phyloP scores from a whole-genome alignment of 2,329 filamentous ascomycete genomes.

The Fonsecaea pedrosoi region DNA sequence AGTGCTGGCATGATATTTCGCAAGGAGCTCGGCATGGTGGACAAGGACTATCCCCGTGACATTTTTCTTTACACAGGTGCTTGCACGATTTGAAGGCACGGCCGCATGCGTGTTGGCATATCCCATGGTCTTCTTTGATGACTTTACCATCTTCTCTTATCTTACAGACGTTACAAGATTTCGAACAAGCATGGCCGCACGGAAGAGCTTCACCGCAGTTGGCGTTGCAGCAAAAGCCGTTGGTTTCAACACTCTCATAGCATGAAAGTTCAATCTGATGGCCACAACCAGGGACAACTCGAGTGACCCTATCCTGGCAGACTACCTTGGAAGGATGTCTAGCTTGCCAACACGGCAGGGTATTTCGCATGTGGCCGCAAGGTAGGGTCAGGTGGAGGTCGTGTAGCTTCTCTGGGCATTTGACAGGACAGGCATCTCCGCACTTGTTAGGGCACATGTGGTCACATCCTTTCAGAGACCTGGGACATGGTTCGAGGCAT shows the following conservation, averaged over 20 bases:
- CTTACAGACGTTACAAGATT: slow-evolving; percentile 59
- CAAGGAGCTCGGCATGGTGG: slow-evolving; percentile 40
- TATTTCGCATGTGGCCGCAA: slow-evolving; percentile 44
- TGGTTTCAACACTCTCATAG: background rate
- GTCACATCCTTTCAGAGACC: slow-evolving; percentile 47
- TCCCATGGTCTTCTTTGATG: slow-evolving; percentile 49
- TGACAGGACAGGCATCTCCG: slow-evolving; percentile 48
- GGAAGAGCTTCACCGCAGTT: background rate
- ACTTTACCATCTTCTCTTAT: slow-evolving; percentile 43
- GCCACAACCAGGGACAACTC: background rate
- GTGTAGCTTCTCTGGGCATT: slow-evolving; percentile 32
- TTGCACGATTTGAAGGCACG: slow-evolving; percentile 61
- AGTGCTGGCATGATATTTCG: slow-evolving; percentile 18
- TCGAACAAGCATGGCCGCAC: background rate
- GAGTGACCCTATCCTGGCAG: slow-evolving; percentile 51
- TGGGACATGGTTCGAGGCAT: slow-evolving; percentile 51
- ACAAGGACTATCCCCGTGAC: slow-evolving; percentile 55
- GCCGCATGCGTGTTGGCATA: slow-evolving; percentile 59
- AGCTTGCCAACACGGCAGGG: slow-evolving; percentile 47
- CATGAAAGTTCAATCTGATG: background rate
- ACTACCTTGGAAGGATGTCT: slow-evolving; percentile 55
- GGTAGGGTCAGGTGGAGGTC: slow-evolving; percentile 40
- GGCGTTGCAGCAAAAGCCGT: background rate
- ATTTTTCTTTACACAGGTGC: slow-evolving; percentile 60
- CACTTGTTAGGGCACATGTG: slow-evolving; percentile 52